Evolutionary conservation across 2,329 filamentous ascomycete genomes (phyloP).

Genomic region (Cladobotryum protrusum): DNA sequence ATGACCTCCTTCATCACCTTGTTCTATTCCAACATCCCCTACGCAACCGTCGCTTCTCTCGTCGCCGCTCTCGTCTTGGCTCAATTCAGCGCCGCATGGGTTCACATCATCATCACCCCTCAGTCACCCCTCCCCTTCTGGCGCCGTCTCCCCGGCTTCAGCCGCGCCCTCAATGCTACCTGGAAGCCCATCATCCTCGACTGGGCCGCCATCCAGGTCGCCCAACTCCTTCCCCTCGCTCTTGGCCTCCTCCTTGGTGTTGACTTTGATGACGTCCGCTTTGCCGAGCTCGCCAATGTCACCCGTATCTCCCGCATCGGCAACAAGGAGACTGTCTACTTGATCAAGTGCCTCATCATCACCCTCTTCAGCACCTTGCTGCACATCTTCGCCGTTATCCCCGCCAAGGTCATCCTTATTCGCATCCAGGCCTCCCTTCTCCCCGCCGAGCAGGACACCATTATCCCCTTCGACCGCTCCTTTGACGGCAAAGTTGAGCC

Average conservation of each 20-base stretch:
- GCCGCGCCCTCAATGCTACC: constrained; percentile 60
- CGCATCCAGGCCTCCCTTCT: constrained; percentile 86
- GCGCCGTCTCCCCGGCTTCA: constrained; percentile 61
- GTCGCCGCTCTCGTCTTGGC: constrained; percentile 55
- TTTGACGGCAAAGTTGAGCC: constrained; percentile 73
- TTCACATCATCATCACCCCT: constrained; percentile 75
- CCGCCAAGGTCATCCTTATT: constrained; percentile 67
- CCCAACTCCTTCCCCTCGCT: constrained; percentile 39
- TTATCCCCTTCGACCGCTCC: constrained; percentile 85
- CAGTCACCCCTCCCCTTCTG: constrained; percentile 59
- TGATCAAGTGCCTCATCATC: constrained; percentile 41
- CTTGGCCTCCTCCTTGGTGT: constrained; percentile 38
- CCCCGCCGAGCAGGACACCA: constrained; percentile 71
- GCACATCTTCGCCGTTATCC: constrained; percentile 62
- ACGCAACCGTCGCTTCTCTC: constrained; percentile 16
- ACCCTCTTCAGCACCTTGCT: constrained; percentile 41
- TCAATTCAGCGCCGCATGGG: constrained; percentile 71
- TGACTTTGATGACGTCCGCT: constrained; percentile 23
- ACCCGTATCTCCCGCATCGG: too few species aligned
- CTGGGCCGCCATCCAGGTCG: constrained; percentile 51
- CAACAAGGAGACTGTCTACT: constrained; percentile 14
- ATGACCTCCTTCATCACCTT: constrained; percentile 32
- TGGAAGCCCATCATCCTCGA: constrained; percentile 59
- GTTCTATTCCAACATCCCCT: constrained; percentile 35
- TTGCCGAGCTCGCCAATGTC: constrained; percentile 32